These are phyloP conservation scores for Cystobasidium onofrii DNA, from an alignment of 768 basidiomycete genomes.

Conservation along the genomic window DNA sequence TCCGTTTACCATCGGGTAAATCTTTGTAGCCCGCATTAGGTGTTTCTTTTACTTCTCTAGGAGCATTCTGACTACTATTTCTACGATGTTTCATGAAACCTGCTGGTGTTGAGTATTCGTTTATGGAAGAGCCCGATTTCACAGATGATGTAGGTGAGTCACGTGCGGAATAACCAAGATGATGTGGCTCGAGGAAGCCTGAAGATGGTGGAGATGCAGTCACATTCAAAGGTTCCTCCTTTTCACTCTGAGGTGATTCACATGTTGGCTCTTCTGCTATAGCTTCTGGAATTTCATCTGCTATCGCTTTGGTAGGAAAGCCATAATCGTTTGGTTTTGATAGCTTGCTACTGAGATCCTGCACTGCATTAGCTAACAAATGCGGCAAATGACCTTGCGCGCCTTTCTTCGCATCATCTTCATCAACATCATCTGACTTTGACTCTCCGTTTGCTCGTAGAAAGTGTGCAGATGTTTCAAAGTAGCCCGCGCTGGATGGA, in stretches of 20 bases:
- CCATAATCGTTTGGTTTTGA: neutral
- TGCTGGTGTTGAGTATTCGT: conserved; percentile 14
- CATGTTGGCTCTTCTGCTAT: neutral
- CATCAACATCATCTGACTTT: neutral
- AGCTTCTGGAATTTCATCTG: neutral
- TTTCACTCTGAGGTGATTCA: neutral
- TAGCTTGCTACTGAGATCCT: neutral
- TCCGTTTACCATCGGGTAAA: conserved; percentile 30
- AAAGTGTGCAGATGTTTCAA: neutral
- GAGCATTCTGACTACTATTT: conserved; percentile 15
- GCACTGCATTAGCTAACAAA: neutral
- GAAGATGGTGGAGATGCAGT: neutral
- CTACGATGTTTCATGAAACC: conserved; percentile 33
- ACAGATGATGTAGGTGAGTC: neutral
- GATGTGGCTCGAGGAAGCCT: neutral
- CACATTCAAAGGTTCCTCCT: neutral
- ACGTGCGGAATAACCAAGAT: neutral
- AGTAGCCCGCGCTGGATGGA: neutral
- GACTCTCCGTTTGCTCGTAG: neutral
- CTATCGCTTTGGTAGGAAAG: neutral
- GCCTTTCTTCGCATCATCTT: neutral
- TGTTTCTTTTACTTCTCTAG: conserved; percentile 33
- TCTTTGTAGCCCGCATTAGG: conserved; percentile 13
- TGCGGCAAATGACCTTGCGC: neutral
- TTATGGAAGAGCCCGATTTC: neutral